These are phyloP conservation scores for Stipa capillata DNA, from an alignment of 176 grass and related monocot genomes.

Conservation along the genomic window DNA sequence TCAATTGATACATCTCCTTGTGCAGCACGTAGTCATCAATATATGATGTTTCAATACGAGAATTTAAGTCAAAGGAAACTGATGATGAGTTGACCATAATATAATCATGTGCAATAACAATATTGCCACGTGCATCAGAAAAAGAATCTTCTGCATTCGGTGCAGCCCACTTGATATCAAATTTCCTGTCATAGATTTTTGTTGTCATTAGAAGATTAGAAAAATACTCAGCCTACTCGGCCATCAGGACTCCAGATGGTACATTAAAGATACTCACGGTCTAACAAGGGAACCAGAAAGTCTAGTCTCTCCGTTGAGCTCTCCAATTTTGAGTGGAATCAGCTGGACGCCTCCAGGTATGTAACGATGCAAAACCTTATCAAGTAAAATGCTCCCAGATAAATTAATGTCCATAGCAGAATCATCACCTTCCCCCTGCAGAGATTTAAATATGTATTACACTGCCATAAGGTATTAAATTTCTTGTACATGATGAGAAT, in stretches of 20 bases:
- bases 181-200: conserved; percentile 54
- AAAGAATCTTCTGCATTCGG: conserved; percentile 97
- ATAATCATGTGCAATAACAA: conserved; percentile 85
- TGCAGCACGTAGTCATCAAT: conserved; percentile 49
- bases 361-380: conserved; percentile 80
- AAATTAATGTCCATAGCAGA: conserved; percentile 94
- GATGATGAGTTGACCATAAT: conserved; percentile 86
- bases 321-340: conserved; percentile 83
- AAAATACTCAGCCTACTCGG: not conserved
- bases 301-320: conserved; percentile 98
- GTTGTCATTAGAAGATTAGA: not conserved
- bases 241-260: not conserved
- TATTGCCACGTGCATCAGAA: conserved; percentile 86
- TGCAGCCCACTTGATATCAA: conserved; percentile 99
- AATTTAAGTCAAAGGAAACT: conserved; percentile 85
- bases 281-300: conserved; percentile 79
- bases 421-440: conserved; percentile 86
- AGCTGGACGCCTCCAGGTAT: conserved; percentile 68
- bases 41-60: conserved; percentile 90
- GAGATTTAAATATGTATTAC: conserved; percentile 31
- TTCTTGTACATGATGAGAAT: conserved; percentile 16
- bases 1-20: conserved; percentile 43
- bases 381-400: conserved; percentile 91
- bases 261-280: conserved; percentile 65
- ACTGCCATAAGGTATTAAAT: conserved; percentile 15